These are phyloP conservation scores for Colletotrichum coccodes DNA, from an alignment of 2,329 filamentous ascomycete species.

Conservation along the genomic window DNA sequence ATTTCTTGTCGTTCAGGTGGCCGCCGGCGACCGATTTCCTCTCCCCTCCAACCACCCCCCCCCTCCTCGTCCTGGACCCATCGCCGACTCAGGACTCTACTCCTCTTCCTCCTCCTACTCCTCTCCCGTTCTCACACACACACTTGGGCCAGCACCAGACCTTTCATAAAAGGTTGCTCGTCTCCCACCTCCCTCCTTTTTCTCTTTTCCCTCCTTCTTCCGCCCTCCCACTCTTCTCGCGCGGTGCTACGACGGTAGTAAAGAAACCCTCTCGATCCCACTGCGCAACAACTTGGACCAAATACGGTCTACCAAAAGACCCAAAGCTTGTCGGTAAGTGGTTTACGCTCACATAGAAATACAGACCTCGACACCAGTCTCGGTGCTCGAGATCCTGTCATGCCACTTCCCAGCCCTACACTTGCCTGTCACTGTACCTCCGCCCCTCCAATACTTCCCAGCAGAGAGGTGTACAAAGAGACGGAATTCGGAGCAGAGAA, in stretches of 20 bases:
- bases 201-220: conserved; percentile 14
- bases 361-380: background rate
- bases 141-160: conserved; percentile 15
- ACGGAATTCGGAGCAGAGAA: background rate
- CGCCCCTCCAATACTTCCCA: background rate
- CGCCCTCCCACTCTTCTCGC: conserved; percentile 29
- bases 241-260: conserved; percentile 33
- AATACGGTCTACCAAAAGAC: conserved; percentile 14
- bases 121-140: conserved; percentile 11
- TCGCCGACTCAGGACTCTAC: conserved; percentile 31
- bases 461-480: background rate
- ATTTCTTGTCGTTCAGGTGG: conserved; percentile 9
- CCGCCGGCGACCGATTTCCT: conserved; percentile 10
- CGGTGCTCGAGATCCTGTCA: conserved; percentile 4
- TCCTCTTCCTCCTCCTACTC: conserved; percentile 16
- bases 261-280: conserved; percentile 33
- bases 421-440: background rate
- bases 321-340: conserved; percentile 26
- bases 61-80: conserved; percentile 20
- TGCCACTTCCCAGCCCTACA: background rate
- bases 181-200: conserved; percentile 26
- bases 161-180: conserved; percentile 31
- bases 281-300: conserved; percentile 26
- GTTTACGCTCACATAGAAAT: conserved; percentile 6
- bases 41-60: conserved; percentile 22